phyloP scores from a whole-genome alignment of 2,329 filamentous ascomycete genomes.

The Chalaropsis ovoidea region DNA sequence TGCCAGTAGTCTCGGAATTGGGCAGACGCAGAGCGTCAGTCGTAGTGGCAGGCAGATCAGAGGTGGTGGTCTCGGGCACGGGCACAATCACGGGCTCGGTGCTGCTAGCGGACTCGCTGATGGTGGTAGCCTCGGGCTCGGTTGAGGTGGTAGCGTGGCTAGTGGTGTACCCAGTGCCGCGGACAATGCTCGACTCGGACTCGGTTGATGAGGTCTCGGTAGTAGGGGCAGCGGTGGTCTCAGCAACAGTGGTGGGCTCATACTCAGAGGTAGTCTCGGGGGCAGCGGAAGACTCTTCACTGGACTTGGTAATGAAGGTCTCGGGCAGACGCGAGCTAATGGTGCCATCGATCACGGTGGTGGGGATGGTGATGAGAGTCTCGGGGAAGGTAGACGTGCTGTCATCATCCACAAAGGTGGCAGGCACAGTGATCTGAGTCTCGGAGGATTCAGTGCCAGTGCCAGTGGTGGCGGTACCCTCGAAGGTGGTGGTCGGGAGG shows the following conservation, averaged over 20 bases:
- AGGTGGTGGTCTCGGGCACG: neutral
- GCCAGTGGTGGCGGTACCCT: neutral
- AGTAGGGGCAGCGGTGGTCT: neutral
- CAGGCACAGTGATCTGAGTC: constrained; percentile 13
- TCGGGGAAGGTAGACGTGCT: constrained; percentile 23
- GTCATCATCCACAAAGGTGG: constrained; percentile 15
- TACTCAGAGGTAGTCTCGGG: neutral
- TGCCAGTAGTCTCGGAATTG: no score
- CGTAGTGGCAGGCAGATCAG: neutral
- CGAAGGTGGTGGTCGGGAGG: neutral
- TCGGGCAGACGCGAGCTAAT: neutral
- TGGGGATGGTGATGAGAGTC: constrained; percentile 12
- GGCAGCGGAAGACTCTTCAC: neutral
- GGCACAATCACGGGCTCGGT: neutral
- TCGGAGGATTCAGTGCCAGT: neutral
- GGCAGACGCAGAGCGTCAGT: neutral
- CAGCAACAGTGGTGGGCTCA: neutral
- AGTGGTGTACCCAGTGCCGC: neutral
- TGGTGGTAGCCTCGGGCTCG: neutral
- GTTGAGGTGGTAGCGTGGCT: neutral
- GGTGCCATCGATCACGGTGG: constrained; percentile 2
- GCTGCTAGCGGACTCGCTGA: no score
- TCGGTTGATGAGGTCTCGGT: no score
- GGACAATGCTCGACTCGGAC: neutral
- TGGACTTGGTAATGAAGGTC: neutral